These are phyloP conservation scores for Boletus rufocinnamomeus DNA, from an alignment of 768 basidiomycete species.

Conservation along the genomic window DNA sequence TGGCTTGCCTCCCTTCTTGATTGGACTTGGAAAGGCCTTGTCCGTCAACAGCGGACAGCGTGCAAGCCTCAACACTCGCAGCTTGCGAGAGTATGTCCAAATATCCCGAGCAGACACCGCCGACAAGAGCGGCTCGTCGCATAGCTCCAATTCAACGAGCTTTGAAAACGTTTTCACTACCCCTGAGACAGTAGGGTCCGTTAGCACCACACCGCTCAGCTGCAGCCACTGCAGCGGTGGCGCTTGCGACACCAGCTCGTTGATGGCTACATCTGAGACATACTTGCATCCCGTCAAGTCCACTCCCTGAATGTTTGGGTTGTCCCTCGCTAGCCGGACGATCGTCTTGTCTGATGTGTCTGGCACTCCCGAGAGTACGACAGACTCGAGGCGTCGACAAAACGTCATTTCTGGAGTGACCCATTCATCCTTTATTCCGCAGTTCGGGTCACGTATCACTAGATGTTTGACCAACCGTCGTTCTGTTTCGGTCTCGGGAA, in stretches of 20 bases:
- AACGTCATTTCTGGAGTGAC: slow-evolving; percentile 56
- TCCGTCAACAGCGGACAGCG: slow-evolving; percentile 79
- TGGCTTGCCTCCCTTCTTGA: slow-evolving; percentile 36
- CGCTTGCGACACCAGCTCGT: slow-evolving; percentile 68
- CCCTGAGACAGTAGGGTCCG: slow-evolving; percentile 60
- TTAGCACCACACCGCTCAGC: slow-evolving; percentile 66
- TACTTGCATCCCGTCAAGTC: slow-evolving; percentile 74
- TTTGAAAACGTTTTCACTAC: slow-evolving; percentile 75
- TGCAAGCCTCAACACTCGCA: slow-evolving; percentile 74
- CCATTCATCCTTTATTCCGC: slow-evolving; percentile 55
- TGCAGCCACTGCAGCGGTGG: slow-evolving; percentile 74
- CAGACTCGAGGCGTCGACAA: slow-evolving; percentile 68
- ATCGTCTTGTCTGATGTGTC: slow-evolving; percentile 72
- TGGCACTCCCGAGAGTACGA: slow-evolving; percentile 66
- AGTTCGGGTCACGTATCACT: slow-evolving; percentile 46
- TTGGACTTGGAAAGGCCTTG: slow-evolving; percentile 67
- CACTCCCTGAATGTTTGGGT: slow-evolving; percentile 69
- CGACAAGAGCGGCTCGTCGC: slow-evolving; percentile 66
- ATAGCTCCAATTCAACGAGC: slow-evolving; percentile 81
- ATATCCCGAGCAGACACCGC: slow-evolving; percentile 73
- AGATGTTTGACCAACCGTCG: slow-evolving; percentile 62
- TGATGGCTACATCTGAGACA: slow-evolving; percentile 77
- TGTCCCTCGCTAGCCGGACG: slow-evolving; percentile 58
- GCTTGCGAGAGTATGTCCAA: slow-evolving; percentile 77
- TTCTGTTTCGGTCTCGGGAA: slow-evolving; percentile 60